phyloP scores from a whole-genome alignment of 1,139 yeast genomes.

The Lizanozyma gosingica region DNA sequence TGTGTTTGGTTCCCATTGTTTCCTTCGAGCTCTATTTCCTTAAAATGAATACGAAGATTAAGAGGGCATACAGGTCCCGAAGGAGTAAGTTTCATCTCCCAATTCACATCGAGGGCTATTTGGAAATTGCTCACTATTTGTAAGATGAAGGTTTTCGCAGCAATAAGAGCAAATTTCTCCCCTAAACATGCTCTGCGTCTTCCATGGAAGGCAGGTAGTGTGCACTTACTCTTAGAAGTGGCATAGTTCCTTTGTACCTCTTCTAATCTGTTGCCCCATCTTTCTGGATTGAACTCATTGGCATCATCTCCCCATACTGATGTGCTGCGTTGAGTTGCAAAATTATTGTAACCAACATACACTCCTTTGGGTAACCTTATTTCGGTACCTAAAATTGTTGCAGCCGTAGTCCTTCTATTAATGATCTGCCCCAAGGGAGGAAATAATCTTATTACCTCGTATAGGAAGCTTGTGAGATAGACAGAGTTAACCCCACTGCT shows the following conservation, averaged over 20 bases:
- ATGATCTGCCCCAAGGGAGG: conserved; percentile 57
- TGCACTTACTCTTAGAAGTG: conserved; percentile 34
- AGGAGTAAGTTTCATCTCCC: conserved; percentile 48
- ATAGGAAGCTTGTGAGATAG: conserved; percentile 24
- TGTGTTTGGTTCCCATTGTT: too few species aligned
- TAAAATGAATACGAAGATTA: neutral
- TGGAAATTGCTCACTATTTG: conserved; percentile 26
- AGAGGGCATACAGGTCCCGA: conserved; percentile 5
- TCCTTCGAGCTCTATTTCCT: neutral
- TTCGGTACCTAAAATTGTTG: conserved; percentile 28
- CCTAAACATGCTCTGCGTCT: conserved; percentile 56
- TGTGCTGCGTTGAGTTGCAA: conserved; percentile 44
- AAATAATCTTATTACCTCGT: conserved; percentile 42
- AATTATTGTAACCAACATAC: conserved; percentile 51
- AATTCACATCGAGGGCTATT: conserved; percentile 28
- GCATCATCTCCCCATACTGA: conserved; percentile 44
- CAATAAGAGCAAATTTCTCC: conserved; percentile 46
- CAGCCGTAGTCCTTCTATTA: conserved; percentile 36
- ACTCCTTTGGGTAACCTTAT: conserved; percentile 44
- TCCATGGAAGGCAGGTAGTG: conserved; percentile 52
- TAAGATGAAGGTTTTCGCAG: conserved; percentile 30
- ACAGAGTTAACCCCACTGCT: conserved; percentile 7
- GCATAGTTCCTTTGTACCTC: conserved; percentile 32
- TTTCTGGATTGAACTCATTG: conserved; percentile 38
- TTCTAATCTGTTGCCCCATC: conserved; percentile 44